Evolutionary conservation across 768 basidiomycete genomes (phyloP), one percentile per base, ranked within the genome.

Genomic region (Rhizopogon roseolus): DNA sequence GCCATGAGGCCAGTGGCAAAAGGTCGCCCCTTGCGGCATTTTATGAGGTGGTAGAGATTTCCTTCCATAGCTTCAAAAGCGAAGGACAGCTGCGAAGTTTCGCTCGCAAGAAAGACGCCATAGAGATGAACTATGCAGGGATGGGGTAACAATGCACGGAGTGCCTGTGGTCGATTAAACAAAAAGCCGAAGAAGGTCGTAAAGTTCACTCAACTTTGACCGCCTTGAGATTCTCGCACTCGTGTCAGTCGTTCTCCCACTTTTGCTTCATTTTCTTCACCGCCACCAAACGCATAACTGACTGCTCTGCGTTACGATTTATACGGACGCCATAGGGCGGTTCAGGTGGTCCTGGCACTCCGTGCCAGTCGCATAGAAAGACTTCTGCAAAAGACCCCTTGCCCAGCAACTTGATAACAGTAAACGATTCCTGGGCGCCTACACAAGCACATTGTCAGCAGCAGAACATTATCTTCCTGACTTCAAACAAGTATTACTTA

Each of bases 51-150:
- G 73, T 95, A 98, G 42, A 99, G 83, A 72, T 99, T 98, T 65
- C 97, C 95, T 71, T 99, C 97, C 97, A 99, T 98, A 64, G 94
- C 94, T 73, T 99, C 97, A 72, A 99, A 99, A 43, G 98, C 95
- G 65, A 98, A 98, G 71, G 98, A 97, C 62, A 99, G 90, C 72
- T 99, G 94, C 70, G 92, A 92, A 57, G 91, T 82, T 60, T 86
- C 82, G 5, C 95, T 95, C 17, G 93, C 84, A 60, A 99, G 89
- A 76, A 98, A 99, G 65, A 93, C 95, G 72, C 98, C 97, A 78
- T 98, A 99, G 61, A 99, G 79, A 55, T 96, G 95, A 68, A 99
- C 96, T 74, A 99, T 91, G 66, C 96, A 94, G 25, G 90, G 90
- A 71, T 99, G 97, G 66, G 89, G 87, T 28, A 94, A 86, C 66